These are phyloP conservation scores for Solanum sitiens DNA, from an alignment of 257 asterid genomes.

Conservation along the genomic window DNA sequence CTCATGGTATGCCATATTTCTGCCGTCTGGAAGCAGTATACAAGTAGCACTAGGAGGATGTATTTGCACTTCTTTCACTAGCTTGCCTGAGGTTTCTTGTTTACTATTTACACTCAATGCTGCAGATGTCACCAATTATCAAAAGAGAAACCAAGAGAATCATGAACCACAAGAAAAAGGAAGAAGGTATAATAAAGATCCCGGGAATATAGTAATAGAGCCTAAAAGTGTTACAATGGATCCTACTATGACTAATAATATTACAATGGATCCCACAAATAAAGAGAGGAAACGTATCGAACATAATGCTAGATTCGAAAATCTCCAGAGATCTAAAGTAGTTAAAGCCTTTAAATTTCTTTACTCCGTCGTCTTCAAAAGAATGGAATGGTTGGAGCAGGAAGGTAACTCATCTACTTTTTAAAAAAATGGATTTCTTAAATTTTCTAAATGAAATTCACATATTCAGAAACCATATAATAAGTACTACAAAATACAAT, in stretches of 20 bases:
- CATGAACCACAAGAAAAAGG: background rate
- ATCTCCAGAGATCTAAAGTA: background rate
- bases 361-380: background rate
- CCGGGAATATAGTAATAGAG: background rate
- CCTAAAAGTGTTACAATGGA: background rate
- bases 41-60: slow-evolving; percentile 74
- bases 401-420: background rate
- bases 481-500: background rate
- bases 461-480: background rate
- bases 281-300: background rate
- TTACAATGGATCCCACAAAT: background rate
- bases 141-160: background rate
- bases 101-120: slow-evolving; percentile 36
- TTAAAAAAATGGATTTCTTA: background rate
- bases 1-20: slow-evolving; percentile 69
- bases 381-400: background rate
- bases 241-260: background rate
- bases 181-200: background rate
- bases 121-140: slow-evolving; percentile 17
- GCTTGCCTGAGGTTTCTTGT: slow-evolving; percentile 15
- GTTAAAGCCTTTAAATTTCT: background rate
- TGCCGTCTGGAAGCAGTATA: slow-evolving; percentile 60
- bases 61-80: slow-evolving; percentile 34
- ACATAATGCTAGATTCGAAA: background rate
- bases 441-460: background rate